Percentiles rank a stretch among this genome's conserved stretches.
Evolutionary conservation across 2,329 filamentous ascomycete species (phyloP).

Genomic region (Neurospora crassa): DNA sequence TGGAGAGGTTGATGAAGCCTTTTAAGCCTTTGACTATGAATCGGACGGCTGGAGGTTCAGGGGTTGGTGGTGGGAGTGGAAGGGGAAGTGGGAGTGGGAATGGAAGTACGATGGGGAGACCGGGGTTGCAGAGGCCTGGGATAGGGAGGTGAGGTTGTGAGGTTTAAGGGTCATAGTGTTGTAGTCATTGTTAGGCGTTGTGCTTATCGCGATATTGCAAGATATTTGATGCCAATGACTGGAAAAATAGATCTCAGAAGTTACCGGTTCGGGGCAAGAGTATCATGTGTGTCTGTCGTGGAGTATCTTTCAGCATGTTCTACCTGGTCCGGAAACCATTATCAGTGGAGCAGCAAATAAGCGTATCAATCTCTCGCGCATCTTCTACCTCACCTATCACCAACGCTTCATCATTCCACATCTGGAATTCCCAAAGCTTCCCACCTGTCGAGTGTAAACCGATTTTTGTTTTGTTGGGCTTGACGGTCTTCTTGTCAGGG

Average conservation of each 20-base stretch:
- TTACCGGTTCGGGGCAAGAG: background rate
- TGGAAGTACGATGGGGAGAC: background rate
- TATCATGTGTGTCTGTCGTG: background rate
- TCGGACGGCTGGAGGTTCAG: constrained; percentile 15
- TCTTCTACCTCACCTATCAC: background rate
- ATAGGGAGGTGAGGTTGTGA: background rate
- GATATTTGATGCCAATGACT: background rate
- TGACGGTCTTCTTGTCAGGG: rapidly evolving
- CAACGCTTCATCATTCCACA: too few relatives aligned
- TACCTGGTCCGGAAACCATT: background rate
- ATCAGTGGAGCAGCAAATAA: background rate
- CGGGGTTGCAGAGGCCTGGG: background rate
- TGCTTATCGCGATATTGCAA: background rate
- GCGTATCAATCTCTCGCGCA: too few relatives aligned
- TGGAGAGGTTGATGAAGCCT: constrained; percentile 42
- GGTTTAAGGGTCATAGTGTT: background rate
- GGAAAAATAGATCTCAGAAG: background rate
- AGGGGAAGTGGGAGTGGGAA: background rate
- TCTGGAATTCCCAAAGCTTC: background rate
- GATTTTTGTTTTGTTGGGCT: background rate
- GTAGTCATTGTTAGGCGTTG: background rate
- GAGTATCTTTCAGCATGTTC: background rate
- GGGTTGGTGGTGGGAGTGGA: background rate
- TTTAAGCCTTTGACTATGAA: constrained; percentile 49
- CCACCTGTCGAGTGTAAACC: background rate